Base-by-base conservation (phyloP, 768 basidiomycete species). In the Suillus paluster region DNA sequence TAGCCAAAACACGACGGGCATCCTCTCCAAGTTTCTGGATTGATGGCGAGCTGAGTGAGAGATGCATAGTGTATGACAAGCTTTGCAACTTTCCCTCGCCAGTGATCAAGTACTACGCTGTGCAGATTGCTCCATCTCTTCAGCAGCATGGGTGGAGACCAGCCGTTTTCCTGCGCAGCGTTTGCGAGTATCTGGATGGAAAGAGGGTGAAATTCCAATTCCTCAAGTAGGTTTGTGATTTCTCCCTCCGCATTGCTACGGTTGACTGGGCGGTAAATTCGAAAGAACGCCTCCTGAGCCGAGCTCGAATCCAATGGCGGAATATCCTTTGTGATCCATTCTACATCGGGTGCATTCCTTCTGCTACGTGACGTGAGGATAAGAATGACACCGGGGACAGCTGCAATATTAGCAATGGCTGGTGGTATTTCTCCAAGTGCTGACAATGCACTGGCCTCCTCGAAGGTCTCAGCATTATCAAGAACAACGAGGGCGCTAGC, bases 291-390 rank as follows among this genome's bases (percentile, higher is more conserved):
- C 2, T 27, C 19, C 10, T 33, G 59, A 38, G 49, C 49, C 33
- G 59, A 38, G 27, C 9, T 44, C 11, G 5, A 11, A 4, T 36
- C 48, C n/a, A 60, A 41, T 23, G 36, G 21, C 2, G 53, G 59
- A 33, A 60, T 53, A n/a, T 41, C 36, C 12, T 53, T 52, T 8
- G 15, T 60, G 9, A 48, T 48, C 46, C 25, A 49, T 15, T 8
- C 25, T 15, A 49, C 25, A 15, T 49, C 27, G 1, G 48, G 48
- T 9, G 25, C 48, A 49, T 49, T 49, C 17, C 48, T 27, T 41
- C 56, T 23, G 11, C 39, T 54, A 5, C 39, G 53, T 15, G 52
- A 54, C 7, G 52, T 60, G 34, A 60, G 23, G 11, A 60, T 55
- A 2, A 55, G 52, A 10, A 53, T 34, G 19, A 60, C 52, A 0